A percentile compares a stretch with the other conserved stretches of the same genome.
Conservation (phyloP, 202 grass and related monocot genomes). For the Bolboschoenoplectus hybrid region DNA sequence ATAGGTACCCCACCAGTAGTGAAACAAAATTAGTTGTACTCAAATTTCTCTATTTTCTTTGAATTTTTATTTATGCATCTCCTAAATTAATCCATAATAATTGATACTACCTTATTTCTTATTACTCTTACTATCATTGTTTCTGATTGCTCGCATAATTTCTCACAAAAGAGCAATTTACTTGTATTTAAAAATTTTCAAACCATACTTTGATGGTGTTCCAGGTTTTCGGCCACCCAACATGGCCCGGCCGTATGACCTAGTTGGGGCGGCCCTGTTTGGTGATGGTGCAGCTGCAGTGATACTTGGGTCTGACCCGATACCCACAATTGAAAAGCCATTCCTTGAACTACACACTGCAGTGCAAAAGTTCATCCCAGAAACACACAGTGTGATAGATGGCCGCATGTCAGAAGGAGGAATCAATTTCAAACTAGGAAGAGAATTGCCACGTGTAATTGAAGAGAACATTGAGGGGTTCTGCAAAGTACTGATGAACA, state of each 20-base stretch:
- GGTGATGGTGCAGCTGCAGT: constrained; percentile 80
- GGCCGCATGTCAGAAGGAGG: constrained; percentile 79
- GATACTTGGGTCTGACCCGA: constrained; percentile 65
- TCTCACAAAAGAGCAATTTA: not conserved
- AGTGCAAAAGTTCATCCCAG: constrained; percentile 76
- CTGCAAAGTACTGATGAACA: constrained; percentile 68
- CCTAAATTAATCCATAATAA: not conserved
- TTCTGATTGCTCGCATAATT: constrained; percentile 7
- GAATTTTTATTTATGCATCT: not conserved
- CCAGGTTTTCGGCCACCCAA: constrained; percentile 75
- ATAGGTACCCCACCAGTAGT: constrained; percentile 25
- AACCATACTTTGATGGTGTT: constrained; percentile 26
- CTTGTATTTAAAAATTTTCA: not conserved
- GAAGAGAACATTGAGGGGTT: constrained; percentile 80
- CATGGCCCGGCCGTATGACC: constrained; percentile 65
- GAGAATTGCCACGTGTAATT: constrained; percentile 72
- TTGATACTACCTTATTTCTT: not conserved
- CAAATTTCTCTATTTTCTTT: not conserved
- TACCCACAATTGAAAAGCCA: constrained; percentile 54
- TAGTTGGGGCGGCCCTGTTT: constrained; percentile 81
- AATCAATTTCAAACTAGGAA: constrained; percentile 79
- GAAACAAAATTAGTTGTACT: not conserved
- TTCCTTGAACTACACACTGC: constrained; percentile 78
- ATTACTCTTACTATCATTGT: not conserved
- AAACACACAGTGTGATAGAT: constrained; percentile 68